Percentiles rank a stretch among this genome's conserved stretches.
Evolutionary conservation across 306 rosid species (phyloP).

Genomic region (Vigna mungo): DNA sequence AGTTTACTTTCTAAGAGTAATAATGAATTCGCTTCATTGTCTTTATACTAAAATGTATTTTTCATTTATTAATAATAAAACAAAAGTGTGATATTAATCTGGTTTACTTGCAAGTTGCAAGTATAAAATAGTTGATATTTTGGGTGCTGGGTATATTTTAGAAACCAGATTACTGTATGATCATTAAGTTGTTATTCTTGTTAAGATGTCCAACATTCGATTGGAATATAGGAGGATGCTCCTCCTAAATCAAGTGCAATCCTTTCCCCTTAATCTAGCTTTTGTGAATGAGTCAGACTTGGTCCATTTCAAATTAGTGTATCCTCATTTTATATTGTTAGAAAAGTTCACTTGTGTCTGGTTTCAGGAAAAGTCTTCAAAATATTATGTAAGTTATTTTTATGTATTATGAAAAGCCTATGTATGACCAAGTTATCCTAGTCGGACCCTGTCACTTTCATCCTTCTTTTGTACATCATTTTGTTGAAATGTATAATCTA

Average conservation of each 20-base stretch:
- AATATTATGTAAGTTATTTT: too few relatives aligned
- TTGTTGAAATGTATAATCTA: too few relatives aligned
- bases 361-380: background rate
- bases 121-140: background rate
- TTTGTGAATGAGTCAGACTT: background rate
- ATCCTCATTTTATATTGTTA: too few relatives aligned
- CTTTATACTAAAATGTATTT: slow-evolving; percentile 3
- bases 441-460: too few relatives aligned
- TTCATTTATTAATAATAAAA: background rate
- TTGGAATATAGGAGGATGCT: background rate
- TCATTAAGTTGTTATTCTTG: background rate
- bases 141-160: background rate
- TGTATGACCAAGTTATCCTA: too few relatives aligned
- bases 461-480: too few relatives aligned
- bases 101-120: slow-evolving; percentile 12
- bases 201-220: background rate
- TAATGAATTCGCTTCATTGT: slow-evolving; percentile 11
- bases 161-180: background rate
- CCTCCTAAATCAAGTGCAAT: background rate
- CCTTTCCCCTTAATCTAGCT: too few relatives aligned
- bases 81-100: slow-evolving; percentile 14
- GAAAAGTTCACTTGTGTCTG: too few relatives aligned
- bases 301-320: background rate
- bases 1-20: background rate
- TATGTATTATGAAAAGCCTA: too few relatives aligned